Conservation (phyloP, 345 rosid genomes). For the Camelina laxa region DNA sequence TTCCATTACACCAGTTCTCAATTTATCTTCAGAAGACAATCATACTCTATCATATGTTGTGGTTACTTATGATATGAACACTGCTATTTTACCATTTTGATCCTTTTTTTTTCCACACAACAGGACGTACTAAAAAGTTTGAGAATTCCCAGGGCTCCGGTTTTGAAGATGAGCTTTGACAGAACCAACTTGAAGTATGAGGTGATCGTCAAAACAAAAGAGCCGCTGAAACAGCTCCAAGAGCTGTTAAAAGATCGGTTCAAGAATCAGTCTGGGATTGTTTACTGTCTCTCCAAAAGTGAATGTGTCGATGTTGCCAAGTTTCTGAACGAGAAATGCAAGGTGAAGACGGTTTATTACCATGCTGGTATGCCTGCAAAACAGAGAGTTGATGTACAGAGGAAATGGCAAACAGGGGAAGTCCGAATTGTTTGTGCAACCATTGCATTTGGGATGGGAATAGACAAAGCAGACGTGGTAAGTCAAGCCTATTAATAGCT, state of each 20-base stretch:
- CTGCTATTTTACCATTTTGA: constrained; percentile 5
- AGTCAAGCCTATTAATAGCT: constrained; percentile 44
- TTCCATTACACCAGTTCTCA: constrained; percentile 1
- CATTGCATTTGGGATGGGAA: constrained; percentile 98
- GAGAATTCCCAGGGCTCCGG: constrained; percentile 75
- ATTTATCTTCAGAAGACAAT: neutral
- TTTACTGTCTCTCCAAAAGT: constrained; percentile 85
- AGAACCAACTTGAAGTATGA: constrained; percentile 90
- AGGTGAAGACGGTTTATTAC: constrained; percentile 71
- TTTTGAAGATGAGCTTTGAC: constrained; percentile 92
- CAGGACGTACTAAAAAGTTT: constrained; percentile 86
- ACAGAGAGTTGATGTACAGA: constrained; percentile 78
- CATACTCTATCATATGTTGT: neutral
- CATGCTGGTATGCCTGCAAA: constrained; percentile 81
- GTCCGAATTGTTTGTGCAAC: constrained; percentile 86
- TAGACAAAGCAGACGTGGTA: constrained; percentile 95
- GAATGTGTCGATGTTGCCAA: constrained; percentile 83
- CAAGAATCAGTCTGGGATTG: constrained; percentile 77
- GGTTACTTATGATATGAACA: constrained; percentile 27
- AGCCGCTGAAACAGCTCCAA: constrained; percentile 82
- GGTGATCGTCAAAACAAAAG: constrained; percentile 75
- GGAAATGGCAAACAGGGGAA: constrained; percentile 85
- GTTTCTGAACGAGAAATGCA: constrained; percentile 73
- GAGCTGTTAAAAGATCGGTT: constrained; percentile 67
- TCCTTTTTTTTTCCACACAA: constrained; percentile 11